Evolutionary conservation across 2,329 filamentous ascomycete species (phyloP), one percentile per base, ranked within the genome.

Genomic region (Ceratocystiopsis sp.): DNA sequence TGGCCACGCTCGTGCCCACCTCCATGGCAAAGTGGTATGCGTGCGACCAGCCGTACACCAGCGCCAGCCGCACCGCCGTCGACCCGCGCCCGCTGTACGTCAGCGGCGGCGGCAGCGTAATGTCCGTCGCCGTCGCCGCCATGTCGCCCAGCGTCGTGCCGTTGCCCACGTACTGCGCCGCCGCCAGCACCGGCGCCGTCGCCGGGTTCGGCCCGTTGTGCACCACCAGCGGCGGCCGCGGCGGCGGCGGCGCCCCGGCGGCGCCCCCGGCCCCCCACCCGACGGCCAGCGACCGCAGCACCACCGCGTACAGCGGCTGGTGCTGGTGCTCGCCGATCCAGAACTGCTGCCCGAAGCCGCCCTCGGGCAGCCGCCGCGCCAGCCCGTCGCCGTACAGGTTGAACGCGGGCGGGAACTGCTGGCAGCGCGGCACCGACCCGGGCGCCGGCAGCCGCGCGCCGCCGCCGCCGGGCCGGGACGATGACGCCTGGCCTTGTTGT

Each of bases 1-100:
- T 41, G 16, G 34, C 18, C n/a, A 25, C 45, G 17, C 38, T 41
- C 38, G 52, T 45, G 33, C 55, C 53, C 29, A 61, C 54, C 43
- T 61, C 57, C 42, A 64, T 54, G 35, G 47, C 38, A 45, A 66
- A 63, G n/a, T 45, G 41, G 41, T 58, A 61, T 4, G 45, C 18
- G 38, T 46, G 49, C 32, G 46, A 40, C 46, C 48, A 50, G 34
- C 49, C 48, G 3, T 42, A 14, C 3, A 41, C 42, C 6, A 44
- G 12, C 34, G 44, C 38, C 35, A 49, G 40, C 19, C 11, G 40
- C 35, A 49, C 45, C 9, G 43, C 44, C 15, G 50, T 46, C 5
- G 45, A 44, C 17, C 49, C 41, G 11, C 40, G 39, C 15, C 53
- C 46, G 33, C 47, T 38, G n/a, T 39, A 44, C 9, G 48, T 48